Base-by-base conservation (phyloP, 768 basidiomycete genomes). In the Baorangia bicolor region DNA sequence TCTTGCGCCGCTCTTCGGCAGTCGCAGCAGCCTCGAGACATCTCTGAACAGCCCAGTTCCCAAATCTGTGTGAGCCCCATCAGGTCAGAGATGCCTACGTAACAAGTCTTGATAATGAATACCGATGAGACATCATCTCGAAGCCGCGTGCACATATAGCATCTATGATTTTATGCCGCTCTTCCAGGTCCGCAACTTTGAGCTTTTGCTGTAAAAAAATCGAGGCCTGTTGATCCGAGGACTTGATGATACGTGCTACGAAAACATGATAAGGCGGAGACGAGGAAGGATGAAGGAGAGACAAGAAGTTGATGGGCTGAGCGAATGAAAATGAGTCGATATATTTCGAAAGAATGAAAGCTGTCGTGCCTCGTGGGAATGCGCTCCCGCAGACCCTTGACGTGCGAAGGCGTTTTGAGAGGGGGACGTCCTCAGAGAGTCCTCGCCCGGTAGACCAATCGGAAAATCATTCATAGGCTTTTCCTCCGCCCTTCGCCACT, bases 121-220 rank as follows among this genome's bases (percentile, higher is more conserved):
- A 88, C 88, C 90, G 79, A 68, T 92, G 87, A 54, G 90, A 91
- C 92, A 94, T 94, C 92, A 93, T 93, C 69, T 94, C 92, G 58
- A 89, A 90, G 1, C 92, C 91, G 13, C 86, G 81, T 38, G 84
- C 79, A 57, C 90, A 91, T 53, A 93, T 93, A 44, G 92, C 92
- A 64, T 92, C 90, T 16, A 94, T 86, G 42, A 94, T 93, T 71
- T 90, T 92, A 6, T 80, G 81, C 2, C 92, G 78, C 67, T 93
- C 91, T 48, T 85, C 82, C 20, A 78, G 60, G 61, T 92, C 88
- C 4, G 92, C 91, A 18, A 92, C 89, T 69, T 94, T 94, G 64
- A 94, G 80, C 66, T 94, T 94, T 67, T 94, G 92, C 66, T 93
- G 91, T 38, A 94, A 77, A 65, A 94, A 94, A 50, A 93, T 93